A percentile compares a stretch with the other conserved stretches of the same genome.
Evolutionary conservation across 2,329 filamentous ascomycete genomes (phyloP).

Genomic region (Penicillium digitatum): DNA sequence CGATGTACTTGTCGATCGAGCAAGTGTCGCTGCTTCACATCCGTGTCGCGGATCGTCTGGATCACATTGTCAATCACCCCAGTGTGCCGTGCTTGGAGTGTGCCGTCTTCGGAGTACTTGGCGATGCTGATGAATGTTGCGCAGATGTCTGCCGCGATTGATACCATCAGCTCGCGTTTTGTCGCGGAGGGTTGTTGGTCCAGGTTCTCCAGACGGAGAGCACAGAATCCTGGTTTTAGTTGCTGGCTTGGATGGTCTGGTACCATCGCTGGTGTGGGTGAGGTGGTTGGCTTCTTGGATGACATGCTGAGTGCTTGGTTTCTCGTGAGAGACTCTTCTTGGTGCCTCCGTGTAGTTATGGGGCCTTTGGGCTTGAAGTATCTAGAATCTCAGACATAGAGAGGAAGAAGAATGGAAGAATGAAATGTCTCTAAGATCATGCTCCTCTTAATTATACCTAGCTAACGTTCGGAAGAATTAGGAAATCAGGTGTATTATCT

Average conservation of each 20-base stretch:
- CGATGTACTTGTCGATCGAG: constrained; percentile 20
- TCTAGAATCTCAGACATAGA: neutral
- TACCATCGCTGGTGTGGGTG: neutral
- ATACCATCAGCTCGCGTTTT: constrained; percentile 24
- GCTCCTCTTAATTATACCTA: neutral
- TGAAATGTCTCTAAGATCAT: neutral
- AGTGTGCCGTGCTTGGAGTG: constrained; percentile 23
- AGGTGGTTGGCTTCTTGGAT: neutral
- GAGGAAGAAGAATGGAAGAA: neutral
- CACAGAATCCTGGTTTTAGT: constrained; percentile 11
- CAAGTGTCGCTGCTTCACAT: constrained; percentile 12
- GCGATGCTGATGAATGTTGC: constrained; percentile 29
- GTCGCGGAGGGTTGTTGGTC: constrained; percentile 13
- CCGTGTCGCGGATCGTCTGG: constrained; percentile 22
- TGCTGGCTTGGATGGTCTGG: neutral
- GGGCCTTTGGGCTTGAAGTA: neutral
- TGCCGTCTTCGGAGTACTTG: constrained; percentile 24
- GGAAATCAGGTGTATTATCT: neutral
- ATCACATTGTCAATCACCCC: constrained; percentile 28
- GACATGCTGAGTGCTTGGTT: constrained; percentile 2
- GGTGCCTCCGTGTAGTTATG: neutral
- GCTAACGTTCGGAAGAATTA: neutral
- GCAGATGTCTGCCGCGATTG: constrained; percentile 32
- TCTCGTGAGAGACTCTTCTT: neutral
- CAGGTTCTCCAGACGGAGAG: constrained; percentile 24